Evolutionary conservation across 108 stramenopile species (phyloP), one percentile per base, ranked within the genome.

Genomic region (Nitzschia inconspicua): DNA sequence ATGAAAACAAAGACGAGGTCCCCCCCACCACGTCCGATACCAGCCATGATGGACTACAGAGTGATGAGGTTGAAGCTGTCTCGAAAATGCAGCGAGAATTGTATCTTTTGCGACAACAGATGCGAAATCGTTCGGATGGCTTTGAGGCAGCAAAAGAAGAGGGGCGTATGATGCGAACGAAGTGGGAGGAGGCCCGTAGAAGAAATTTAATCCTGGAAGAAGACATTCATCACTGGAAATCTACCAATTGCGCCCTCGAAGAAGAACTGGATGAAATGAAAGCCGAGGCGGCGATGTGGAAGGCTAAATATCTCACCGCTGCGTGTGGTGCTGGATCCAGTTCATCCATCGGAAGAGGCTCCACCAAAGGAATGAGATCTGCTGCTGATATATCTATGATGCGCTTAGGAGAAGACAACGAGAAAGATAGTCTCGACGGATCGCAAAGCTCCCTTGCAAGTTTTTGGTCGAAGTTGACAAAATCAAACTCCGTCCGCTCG

Each of bases 211-310:
- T 66, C 27, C 44, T 66, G 41, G 65, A 66, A 47, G 65, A 66
- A 13, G 65, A 66, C 6, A 56, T 66, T 23, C 54, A 66, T 20
- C 53, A 66, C 29, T 66, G 65, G 65, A 66, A 66, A 31, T 56
- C 53, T 1, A 34, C 46, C 30, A 66, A 66, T 25, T 52, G 50
- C 39, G 28, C 27, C 47, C 39, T 66, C 24, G 65, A 66, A 30
- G 54, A 66, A 19, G 65, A 66, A 28, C 31, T 66, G 4, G 44
- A 25, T 13, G 54, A 56, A 13, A 46, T 25, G 51, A 64, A 64
- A 26, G 27, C 63, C 25, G 30, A 64, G 44, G 51, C 51, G 1
- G 51, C 19, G 6, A 53, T 27, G n/a, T 64, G 63, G 63, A 46
- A 47, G 2, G 32, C 47, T 1, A 62, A 49, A 26, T 49, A 62